These are phyloP conservation scores for Nyctanthes arbortristis DNA, from an alignment of 257 asterid genomes.

Conservation along the genomic window DNA sequence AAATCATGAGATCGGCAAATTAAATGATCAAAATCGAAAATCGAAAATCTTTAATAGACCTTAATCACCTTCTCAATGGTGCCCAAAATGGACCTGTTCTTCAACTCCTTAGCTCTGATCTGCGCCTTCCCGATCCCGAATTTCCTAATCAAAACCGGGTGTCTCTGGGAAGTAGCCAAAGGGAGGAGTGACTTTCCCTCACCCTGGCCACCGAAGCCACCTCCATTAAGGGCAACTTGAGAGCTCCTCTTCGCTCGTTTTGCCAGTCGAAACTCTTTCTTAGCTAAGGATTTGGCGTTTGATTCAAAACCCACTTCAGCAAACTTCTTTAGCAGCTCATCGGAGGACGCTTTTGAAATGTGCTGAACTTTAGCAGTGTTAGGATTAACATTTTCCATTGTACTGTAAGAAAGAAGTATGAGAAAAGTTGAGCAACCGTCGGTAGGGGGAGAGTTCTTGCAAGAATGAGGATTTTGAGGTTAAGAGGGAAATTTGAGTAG, in stretches of 20 bases:
- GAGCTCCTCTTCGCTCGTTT: constrained; percentile 48
- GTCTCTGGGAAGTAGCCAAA: constrained; percentile 34
- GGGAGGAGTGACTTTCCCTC: constrained; percentile 69
- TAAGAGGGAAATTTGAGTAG: constrained; percentile 18
- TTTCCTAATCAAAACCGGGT: constrained; percentile 38
- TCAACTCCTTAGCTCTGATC: constrained; percentile 56
- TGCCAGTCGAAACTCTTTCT: constrained; percentile 48
- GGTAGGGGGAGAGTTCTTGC: constrained; percentile 2
- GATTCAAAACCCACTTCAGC: constrained; percentile 60
- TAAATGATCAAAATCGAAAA: neutral
- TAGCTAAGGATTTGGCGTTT: constrained; percentile 29
- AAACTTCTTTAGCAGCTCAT: constrained; percentile 76
- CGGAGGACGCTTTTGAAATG: constrained; percentile 76
- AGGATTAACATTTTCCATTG: constrained; percentile 42
- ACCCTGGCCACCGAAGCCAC: constrained; percentile 16
- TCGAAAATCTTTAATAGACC: constrained; percentile 8
- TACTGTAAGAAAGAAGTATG: neutral
- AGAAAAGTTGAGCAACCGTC: constrained; percentile 2
- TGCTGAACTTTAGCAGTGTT: constrained; percentile 54
- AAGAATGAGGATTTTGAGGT: constrained; percentile 16
- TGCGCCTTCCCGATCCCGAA: constrained; percentile 55
- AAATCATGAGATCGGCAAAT: no score
- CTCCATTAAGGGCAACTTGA: constrained; percentile 1
- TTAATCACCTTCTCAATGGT: constrained; percentile 73
- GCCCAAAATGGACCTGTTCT: constrained; percentile 55